Evolutionary conservation across 495 filamentous ascomycete species (phyloP).

Genomic region (Peziza echinospora): DNA sequence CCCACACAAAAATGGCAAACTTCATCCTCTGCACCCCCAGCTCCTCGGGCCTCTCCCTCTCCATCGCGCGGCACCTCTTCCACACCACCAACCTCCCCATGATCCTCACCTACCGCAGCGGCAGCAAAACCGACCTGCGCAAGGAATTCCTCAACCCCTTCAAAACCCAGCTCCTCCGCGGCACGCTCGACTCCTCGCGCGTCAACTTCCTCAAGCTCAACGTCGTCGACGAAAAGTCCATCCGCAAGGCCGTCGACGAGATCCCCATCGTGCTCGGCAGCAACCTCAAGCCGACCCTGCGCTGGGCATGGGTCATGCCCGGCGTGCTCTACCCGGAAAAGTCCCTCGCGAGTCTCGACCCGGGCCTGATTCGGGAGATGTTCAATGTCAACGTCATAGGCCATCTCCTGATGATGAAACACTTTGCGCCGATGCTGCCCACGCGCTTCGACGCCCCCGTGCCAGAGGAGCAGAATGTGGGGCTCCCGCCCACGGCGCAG

Average conservation of each 20-base stretch:
- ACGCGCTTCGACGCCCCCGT: background rate
- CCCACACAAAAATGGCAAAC: no score
- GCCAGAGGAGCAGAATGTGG: conserved; percentile 2
- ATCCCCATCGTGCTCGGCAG: conserved; percentile 28
- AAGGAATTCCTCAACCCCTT: background rate
- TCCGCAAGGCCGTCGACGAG: conserved; percentile 23
- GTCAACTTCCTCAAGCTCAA: conserved; percentile 20
- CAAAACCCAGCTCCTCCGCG: background rate
- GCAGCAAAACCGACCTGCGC: background rate
- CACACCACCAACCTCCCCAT: conserved; percentile 42
- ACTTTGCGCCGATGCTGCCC: conserved; percentile 47
- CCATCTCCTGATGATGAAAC: conserved; percentile 52
- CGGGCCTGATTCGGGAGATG: conserved; percentile 33
- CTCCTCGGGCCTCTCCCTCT: conserved; percentile 53
- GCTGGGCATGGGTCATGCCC: conserved; percentile 46
- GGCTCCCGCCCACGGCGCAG: background rate
- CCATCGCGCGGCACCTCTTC: conserved; percentile 45
- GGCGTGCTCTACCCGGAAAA: conserved; percentile 60
- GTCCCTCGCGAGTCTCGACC: conserved; percentile 38
- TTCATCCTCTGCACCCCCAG: conserved; percentile 36
- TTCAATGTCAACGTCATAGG: conserved; percentile 52
- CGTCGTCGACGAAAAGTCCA: conserved; percentile 27
- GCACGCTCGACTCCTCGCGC: conserved; percentile 20
- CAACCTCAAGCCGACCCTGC: conserved; percentile 28
- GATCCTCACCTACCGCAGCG: conserved; percentile 35